Percentiles rank a stretch among this genome's conserved stretches.
Evolutionary conservation across 2,329 filamentous ascomycete species (phyloP).

Genomic region (Aaosphaeria pasadenensis): DNA sequence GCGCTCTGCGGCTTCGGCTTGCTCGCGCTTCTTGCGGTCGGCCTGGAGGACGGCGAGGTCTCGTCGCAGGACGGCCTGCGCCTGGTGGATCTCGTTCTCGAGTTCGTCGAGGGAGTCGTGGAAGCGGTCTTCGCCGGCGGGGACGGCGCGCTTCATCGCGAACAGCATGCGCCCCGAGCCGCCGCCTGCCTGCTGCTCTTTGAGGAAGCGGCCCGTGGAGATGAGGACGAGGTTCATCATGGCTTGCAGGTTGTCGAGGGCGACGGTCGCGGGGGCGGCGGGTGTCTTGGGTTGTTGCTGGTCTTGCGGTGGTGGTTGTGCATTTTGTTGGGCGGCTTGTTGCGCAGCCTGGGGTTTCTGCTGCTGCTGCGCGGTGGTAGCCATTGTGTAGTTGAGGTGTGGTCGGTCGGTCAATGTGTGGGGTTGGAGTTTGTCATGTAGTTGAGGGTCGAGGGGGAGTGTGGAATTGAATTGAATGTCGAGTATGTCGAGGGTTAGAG

Average conservation of each 20-base stretch:
- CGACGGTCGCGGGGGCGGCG: slow-evolving; percentile 9
- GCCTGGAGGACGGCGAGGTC: slow-evolving; percentile 36
- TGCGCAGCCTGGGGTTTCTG: neutral
- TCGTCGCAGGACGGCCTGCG: slow-evolving; percentile 32
- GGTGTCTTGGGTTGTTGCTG: slow-evolving; percentile 4
- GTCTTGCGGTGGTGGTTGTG: neutral
- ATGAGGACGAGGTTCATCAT: slow-evolving; percentile 48
- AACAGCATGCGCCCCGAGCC: slow-evolving; percentile 28
- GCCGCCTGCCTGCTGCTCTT: slow-evolving; percentile 34
- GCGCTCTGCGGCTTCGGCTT: slow-evolving; percentile 30
- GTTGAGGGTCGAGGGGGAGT: no score
- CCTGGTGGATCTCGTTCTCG: slow-evolving; percentile 42
- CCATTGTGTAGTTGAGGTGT: neutral
- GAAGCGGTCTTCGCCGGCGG: slow-evolving; percentile 42
- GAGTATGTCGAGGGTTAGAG: no score
- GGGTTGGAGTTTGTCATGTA: no score
- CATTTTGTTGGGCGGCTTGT: neutral
- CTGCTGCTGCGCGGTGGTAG: neutral
- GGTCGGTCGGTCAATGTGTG: no score
- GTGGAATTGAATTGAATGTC: no score
- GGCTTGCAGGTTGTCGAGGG: slow-evolving; percentile 45
- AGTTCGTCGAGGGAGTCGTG: slow-evolving; percentile 53
- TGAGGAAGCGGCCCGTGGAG: slow-evolving; percentile 44
- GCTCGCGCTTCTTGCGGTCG: slow-evolving; percentile 33
- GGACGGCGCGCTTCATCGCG: slow-evolving; percentile 37